These are phyloP conservation scores for Ploettnerulaceae sp. DNA, from an alignment of 2,329 filamentous ascomycete species.

Conservation along the genomic window DNA sequence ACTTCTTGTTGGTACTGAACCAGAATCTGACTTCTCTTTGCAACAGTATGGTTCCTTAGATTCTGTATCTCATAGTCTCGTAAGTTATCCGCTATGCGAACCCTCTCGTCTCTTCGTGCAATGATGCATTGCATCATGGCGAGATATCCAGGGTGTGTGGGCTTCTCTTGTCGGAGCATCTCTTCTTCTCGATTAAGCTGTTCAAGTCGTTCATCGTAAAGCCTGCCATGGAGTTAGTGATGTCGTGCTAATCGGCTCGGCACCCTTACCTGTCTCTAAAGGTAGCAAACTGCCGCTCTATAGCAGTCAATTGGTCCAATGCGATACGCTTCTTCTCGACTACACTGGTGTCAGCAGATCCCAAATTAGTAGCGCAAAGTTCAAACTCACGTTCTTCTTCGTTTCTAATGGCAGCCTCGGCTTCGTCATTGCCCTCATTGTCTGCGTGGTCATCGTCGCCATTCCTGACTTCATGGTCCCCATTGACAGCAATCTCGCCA, in stretches of 20 bases:
- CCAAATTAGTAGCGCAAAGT: not conserved
- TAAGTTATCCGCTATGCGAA: slow-evolving; percentile 68
- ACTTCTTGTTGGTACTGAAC: slow-evolving; percentile 86
- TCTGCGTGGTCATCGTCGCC: slow-evolving; percentile 48
- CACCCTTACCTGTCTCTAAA: slow-evolving; percentile 69
- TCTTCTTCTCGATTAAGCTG: slow-evolving; percentile 69
- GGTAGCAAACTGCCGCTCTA: slow-evolving; percentile 84
- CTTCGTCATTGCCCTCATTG: slow-evolving; percentile 54
- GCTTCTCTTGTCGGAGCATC: slow-evolving; percentile 52
- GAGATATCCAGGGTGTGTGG: slow-evolving; percentile 87
- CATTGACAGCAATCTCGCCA: slow-evolving; percentile 25
- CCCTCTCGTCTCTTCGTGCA: slow-evolving; percentile 73
- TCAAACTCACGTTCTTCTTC: slow-evolving; percentile 57
- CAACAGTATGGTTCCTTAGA: slow-evolving; percentile 69
- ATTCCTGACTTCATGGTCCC: slow-evolving; percentile 36
- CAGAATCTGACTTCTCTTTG: slow-evolving; percentile 79
- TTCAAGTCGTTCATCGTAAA: slow-evolving; percentile 84
- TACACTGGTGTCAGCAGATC: slow-evolving; percentile 40
- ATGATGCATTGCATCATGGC: slow-evolving; percentile 86
- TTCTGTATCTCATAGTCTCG: slow-evolving; percentile 69
- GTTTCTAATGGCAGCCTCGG: slow-evolving; percentile 53
- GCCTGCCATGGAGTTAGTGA: slow-evolving; percentile 44
- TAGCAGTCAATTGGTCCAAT: slow-evolving; percentile 69
- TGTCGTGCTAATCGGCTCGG: not conserved
- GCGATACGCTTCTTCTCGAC: slow-evolving; percentile 75